A percentile compares a stretch with the other conserved stretches of the same genome.
Evolutionary conservation across 2,329 filamentous ascomycete species (phyloP).

Genomic region (Colletotrichum aenigma): DNA sequence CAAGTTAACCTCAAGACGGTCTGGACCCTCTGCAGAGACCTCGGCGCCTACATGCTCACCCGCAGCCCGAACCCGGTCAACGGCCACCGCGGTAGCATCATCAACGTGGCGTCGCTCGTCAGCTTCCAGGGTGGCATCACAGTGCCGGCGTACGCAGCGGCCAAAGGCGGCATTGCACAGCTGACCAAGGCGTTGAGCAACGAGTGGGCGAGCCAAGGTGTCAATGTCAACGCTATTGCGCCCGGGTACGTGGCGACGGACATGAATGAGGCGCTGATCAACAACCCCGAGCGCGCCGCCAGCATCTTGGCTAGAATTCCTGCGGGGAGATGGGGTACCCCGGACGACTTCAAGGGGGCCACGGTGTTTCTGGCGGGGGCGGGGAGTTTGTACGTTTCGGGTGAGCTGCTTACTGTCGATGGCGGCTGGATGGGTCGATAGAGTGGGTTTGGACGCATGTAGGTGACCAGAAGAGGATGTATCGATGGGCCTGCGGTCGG

Average conservation of each 20-base stretch:
- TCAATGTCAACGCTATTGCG: constrained; percentile 87
- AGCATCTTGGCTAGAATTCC: constrained; percentile 83
- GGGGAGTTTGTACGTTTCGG: constrained; percentile 80
- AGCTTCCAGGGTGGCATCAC: constrained; percentile 87
- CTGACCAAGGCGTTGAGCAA: constrained; percentile 85
- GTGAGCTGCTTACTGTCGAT: constrained; percentile 82
- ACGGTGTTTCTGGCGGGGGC: constrained; percentile 77
- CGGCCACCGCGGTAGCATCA: constrained; percentile 70
- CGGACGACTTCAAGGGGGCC: constrained; percentile 87
- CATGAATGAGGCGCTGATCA: constrained; percentile 85
- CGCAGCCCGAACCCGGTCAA: constrained; percentile 49
- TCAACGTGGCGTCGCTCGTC: constrained; percentile 84
- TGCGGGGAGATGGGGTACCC: constrained; percentile 79
- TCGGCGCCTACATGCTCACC: constrained; percentile 78
- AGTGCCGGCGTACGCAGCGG: constrained; percentile 85
- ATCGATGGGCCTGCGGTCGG: neutral
- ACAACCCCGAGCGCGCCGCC: constrained; percentile 69
- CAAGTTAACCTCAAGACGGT: constrained; percentile 87
- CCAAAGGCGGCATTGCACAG: constrained; percentile 84
- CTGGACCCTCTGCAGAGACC: constrained; percentile 78
- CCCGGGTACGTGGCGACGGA: constrained; percentile 92
- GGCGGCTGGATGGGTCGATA: constrained; percentile 93
- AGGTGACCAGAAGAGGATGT: neutral
- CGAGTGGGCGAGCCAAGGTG: constrained; percentile 80
- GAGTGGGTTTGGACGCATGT: constrained; percentile 21